Percentiles rank a stretch among this genome's conserved stretches.
These are phyloP conservation scores for Linnemannia hyalina DNA, from an alignment of 192 early-diverging fungal genomes.

Conservation along the genomic window DNA sequence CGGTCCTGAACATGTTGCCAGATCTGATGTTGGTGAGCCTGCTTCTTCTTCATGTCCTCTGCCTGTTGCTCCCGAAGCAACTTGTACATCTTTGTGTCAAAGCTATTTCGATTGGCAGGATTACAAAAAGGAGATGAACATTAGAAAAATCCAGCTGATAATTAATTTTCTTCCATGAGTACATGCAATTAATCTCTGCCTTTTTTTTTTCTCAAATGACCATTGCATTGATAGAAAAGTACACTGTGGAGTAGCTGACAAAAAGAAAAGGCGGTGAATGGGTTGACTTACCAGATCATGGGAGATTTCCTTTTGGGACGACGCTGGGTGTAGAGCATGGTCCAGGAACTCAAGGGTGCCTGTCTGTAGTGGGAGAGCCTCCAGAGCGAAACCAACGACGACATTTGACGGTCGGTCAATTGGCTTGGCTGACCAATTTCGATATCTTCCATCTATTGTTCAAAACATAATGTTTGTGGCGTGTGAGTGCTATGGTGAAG, in stretches of 20 bases:
- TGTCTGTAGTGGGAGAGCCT: slow-evolving; percentile 42
- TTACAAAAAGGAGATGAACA: not conserved
- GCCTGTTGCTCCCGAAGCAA: slow-evolving; percentile 34
- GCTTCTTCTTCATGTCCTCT: slow-evolving; percentile 24
- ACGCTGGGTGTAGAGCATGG: slow-evolving; percentile 43
- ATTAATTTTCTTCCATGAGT: not conserved
- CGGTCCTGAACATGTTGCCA: slow-evolving; percentile 56
- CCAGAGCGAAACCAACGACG: slow-evolving; percentile 36
- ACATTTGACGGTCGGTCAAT: slow-evolving; percentile 34
- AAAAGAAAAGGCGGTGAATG: not conserved
- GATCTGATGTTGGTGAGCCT: slow-evolving; percentile 47
- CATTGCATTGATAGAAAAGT: not conserved
- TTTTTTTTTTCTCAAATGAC: not conserved
- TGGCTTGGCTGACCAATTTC: slow-evolving; percentile 24
- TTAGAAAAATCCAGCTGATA: not conserved
- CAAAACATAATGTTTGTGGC: not conserved
- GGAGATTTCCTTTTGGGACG: slow-evolving; percentile 26
- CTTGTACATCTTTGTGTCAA: slow-evolving; percentile 41
- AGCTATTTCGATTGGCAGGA: slow-evolving; percentile 5
- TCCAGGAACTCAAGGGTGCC: slow-evolving; percentile 47
- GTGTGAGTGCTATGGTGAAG: not conserved
- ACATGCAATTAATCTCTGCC: not conserved
- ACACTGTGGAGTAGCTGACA: not conserved
- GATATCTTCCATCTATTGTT: slow-evolving; percentile 33
- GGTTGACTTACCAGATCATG: slow-evolving; percentile 34